Base-by-base conservation (phyloP, 2,329 filamentous ascomycete species). In the Fusarium penzigii region DNA sequence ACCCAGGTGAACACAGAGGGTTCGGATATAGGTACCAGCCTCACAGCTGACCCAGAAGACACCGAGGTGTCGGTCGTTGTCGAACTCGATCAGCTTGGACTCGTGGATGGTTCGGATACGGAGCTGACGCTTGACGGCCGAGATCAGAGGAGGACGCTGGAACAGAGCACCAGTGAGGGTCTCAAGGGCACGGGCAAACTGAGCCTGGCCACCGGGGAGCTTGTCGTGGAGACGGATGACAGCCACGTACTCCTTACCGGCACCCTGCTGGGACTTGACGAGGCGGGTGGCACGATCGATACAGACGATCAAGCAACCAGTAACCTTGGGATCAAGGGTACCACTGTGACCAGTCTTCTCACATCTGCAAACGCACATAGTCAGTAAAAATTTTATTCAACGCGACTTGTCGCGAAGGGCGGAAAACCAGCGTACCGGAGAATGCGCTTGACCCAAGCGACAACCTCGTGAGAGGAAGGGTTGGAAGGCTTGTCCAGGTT, bases 31-130 rank as follows among this genome's bases (percentile, higher is more conserved):
- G 59, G 94, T 99, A 72, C 94, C 94, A 48, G 72, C 94, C 78
- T 99, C 94, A 76, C 94, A 99, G 77, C 91, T 96, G 65, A 97
- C 94, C 93, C 94, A 97, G 84, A 99, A 99, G 51, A 97, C 93
- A 74, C 90, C 94, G 38, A 99, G 84, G 74, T 97, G 92, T 67
- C 94, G 87, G 69, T 97, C 93, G 71, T 99, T 97, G 80, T 99
- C 94, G 71, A 97, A 99, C 79, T 99, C 94, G 71, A 91, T 85
- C 49, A 97, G 82, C 79, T 95, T 96, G 84, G 88, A 95, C 78
- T 97, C 92, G 80, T 97, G 89, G 66, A 99, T 96, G 58, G 93
- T 97, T 76, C 94, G 87, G 75, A 99, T 96, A 83, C 94, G 92
- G 57, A 99, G 85, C 80, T 97, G 93, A 68, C 94, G 88, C 88